These are phyloP conservation scores for Cyclospora cayetanensis DNA, from an alignment of 169 alveolate species.

Conservation along the genomic window DNA sequence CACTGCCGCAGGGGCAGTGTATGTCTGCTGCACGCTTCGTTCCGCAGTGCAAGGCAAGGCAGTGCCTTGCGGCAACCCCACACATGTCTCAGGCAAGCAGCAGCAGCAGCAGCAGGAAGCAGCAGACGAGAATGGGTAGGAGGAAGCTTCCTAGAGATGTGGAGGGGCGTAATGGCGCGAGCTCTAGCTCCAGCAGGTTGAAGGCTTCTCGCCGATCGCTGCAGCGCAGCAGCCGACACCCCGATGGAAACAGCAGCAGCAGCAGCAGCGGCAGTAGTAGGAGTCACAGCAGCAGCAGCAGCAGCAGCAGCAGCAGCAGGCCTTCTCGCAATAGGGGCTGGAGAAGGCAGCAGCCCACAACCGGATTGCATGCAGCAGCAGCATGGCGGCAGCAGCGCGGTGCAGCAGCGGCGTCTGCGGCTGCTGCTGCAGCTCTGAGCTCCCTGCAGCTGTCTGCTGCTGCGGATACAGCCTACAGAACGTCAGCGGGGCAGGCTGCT, in stretches of 20 bases:
- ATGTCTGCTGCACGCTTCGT: no score
- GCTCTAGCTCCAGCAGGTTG: no score
- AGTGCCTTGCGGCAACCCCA: no score
- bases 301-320: conserved; percentile 33
- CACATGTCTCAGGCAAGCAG: no score
- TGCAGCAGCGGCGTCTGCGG: not conserved
- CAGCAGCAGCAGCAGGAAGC: no score
- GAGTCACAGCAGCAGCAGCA: conserved; percentile 8
- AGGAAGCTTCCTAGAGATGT: no score
- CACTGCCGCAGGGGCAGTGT: not conserved
- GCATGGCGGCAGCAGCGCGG: not conserved
- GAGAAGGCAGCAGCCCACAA: not conserved
- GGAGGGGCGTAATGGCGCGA: no score
- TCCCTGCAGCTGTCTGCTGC: not conserved
- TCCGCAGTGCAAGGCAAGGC: no score
- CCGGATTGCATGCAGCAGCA: not conserved
- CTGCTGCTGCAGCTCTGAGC: conserved; percentile 14
- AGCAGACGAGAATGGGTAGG: no score
- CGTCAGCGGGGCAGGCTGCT: not conserved
- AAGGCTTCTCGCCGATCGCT: no score
- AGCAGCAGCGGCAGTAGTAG: not conserved
- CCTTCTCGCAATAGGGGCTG: not conserved
- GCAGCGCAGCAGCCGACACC: no score
- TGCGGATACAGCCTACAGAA: not conserved
- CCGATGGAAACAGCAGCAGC: not conserved